phyloP scores from a whole-genome alignment of 352 stramenopile genomes.

The Paralagenidium karlingii region DNA sequence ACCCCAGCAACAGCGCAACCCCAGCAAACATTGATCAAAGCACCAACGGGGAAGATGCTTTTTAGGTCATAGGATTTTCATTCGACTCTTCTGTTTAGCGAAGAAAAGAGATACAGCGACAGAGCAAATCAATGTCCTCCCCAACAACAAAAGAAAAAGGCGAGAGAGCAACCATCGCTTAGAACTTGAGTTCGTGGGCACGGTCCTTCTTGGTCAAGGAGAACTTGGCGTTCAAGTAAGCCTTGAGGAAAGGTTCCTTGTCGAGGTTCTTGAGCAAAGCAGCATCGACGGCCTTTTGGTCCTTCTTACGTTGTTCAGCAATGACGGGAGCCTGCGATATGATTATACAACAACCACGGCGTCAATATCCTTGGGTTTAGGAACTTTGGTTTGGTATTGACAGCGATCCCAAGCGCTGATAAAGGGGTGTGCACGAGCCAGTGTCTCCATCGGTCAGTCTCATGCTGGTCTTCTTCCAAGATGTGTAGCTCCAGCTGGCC shows the following conservation, averaged over 20 bases:
- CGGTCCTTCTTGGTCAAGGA: conserved; percentile 95
- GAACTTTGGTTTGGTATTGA: conserved; percentile 76
- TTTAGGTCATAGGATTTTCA: too few relatives aligned
- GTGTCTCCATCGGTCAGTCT: too few relatives aligned
- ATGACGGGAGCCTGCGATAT: conserved; percentile 80
- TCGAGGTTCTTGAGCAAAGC: conserved; percentile 79
- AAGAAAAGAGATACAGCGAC: too few relatives aligned
- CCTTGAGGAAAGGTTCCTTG: conserved; percentile 91
- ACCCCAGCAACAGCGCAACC: too few relatives aligned
- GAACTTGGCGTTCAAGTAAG: conserved; percentile 98
- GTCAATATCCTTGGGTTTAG: conserved; percentile 28
- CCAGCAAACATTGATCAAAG: too few relatives aligned
- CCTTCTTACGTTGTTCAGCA: conserved; percentile 95
- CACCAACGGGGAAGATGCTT: too few relatives aligned
- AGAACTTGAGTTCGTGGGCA: conserved; percentile 99
- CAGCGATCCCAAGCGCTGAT: conserved; percentile 88
- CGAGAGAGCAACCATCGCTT: too few relatives aligned
- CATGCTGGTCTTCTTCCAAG: too few relatives aligned
- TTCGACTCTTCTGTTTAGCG: too few relatives aligned
- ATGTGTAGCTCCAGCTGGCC: not conserved
- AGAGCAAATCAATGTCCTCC: too few relatives aligned
- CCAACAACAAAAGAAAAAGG: too few relatives aligned
- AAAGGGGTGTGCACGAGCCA: conserved; percentile 7
- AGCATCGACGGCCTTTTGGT: conserved; percentile 97
- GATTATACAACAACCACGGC: not conserved